Percentiles rank a stretch among this genome's conserved stretches.
Conservation (phyloP, 495 filamentous ascomycete species). For the Durotheca rogersii region DNA sequence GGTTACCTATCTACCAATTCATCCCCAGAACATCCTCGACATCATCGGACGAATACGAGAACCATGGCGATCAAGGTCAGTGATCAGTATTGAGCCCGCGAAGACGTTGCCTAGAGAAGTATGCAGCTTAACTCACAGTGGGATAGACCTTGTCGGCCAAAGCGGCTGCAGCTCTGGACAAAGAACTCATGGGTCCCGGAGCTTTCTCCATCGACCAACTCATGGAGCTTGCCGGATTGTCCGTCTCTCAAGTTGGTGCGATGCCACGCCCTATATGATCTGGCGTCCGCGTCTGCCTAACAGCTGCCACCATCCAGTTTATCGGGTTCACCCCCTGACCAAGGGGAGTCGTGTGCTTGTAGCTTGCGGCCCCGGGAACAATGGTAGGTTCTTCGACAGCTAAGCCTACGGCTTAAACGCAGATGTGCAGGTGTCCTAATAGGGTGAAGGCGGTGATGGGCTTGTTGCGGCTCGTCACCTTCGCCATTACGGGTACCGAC, state of each 20-base stretch:
- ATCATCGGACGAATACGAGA: neutral
- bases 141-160: slow-evolving; percentile 79
- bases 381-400: slow-evolving; percentile 58
- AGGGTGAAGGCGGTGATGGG: slow-evolving; percentile 74
- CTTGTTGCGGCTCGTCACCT: slow-evolving; percentile 94
- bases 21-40: neutral
- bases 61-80: slow-evolving; percentile 53
- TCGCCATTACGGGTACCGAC: slow-evolving; percentile 89
- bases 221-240: slow-evolving; percentile 93
- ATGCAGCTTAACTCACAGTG: slow-evolving; percentile 22
- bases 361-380: slow-evolving; percentile 92
- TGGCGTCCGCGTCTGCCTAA: slow-evolving; percentile 1
- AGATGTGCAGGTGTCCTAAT: slow-evolving; percentile 33
- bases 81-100: too few species aligned
- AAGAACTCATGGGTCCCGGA: slow-evolving; percentile 89
- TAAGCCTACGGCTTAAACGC: slow-evolving; percentile 6
- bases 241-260: slow-evolving; percentile 87
- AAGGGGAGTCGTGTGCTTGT: slow-evolving; percentile 76
- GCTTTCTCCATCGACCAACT: slow-evolving; percentile 94
- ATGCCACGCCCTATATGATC: neutral
- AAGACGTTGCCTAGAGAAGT: too few species aligned
- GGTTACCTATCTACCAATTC: too few species aligned
- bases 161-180: slow-evolving; percentile 83
- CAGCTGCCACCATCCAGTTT: slow-evolving; percentile 55
- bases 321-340: slow-evolving; percentile 74